Evolutionary conservation across 768 basidiomycete genomes (phyloP).

Genomic region (Hygrocybe punicea): DNA sequence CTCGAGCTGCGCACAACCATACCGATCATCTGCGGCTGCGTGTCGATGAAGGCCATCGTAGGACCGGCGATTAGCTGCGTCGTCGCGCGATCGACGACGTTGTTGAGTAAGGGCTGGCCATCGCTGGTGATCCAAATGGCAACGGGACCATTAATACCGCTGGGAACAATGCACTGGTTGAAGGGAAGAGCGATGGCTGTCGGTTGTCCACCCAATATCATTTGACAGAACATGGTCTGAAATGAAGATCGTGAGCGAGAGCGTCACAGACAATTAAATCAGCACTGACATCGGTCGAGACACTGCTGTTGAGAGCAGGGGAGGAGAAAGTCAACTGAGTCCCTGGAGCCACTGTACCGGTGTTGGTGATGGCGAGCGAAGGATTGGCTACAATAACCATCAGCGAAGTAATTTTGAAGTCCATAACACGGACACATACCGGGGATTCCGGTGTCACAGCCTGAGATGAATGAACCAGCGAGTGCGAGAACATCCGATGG

Average conservation of each 20-base stretch:
- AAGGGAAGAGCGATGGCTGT: constrained; percentile 58
- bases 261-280: constrained; percentile 3
- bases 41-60: constrained; percentile 62
- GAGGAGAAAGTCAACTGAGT: constrained; percentile 62
- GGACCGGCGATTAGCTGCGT: constrained; percentile 69
- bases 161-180: constrained; percentile 59
- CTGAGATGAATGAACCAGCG: constrained; percentile 63
- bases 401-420: constrained; percentile 4
- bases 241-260: background rate
- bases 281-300: constrained; percentile 37
- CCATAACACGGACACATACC: constrained; percentile 32
- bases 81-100: constrained; percentile 54
- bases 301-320: constrained; percentile 44
- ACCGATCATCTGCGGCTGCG: constrained; percentile 49
- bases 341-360: constrained; percentile 52
- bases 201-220: constrained; percentile 62
- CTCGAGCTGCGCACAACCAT: constrained; percentile 38
- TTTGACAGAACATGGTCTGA: constrained; percentile 68
- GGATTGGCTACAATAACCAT: constrained; percentile 48
- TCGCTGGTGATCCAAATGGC: constrained; percentile 67
- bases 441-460: constrained; percentile 60
- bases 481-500: constrained; percentile 71
- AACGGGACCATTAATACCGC: constrained; percentile 69
- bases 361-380: constrained; percentile 60
- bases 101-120: constrained; percentile 58